phyloP scores from a whole-genome alignment of 495 filamentous ascomycete genomes.

The Neurospora tetraspora region DNA sequence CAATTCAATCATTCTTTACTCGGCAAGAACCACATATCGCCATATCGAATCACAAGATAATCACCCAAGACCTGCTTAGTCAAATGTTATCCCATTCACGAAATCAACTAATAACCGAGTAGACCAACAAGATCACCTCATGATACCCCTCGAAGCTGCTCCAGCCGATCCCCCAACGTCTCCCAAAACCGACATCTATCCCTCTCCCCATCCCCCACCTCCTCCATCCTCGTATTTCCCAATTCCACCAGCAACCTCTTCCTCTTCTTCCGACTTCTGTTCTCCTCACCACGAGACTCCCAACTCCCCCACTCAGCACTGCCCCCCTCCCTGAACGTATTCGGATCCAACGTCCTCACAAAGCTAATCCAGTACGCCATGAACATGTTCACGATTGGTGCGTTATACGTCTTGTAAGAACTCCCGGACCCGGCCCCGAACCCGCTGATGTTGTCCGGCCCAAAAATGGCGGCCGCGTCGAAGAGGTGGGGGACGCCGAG shows the following conservation, averaged over 20 bases:
- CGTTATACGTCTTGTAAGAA: conserved; percentile 27
- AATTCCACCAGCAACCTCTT: conserved; percentile 7
- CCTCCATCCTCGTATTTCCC: conserved; percentile 21
- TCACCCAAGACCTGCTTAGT: neutral
- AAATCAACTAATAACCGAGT: neutral
- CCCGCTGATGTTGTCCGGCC: conserved; percentile 22
- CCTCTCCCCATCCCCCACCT: conserved; percentile 2
- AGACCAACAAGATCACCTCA: conserved; percentile 17
- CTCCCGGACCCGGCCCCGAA: conserved; percentile 6
- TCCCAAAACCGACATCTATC: conserved; percentile 21
- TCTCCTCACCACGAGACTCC: conserved; percentile 4
- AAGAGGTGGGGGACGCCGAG: conserved; percentile 19
- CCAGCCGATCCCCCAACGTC: conserved; percentile 25
- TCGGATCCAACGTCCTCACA: conserved; percentile 29
- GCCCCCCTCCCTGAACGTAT: conserved; percentile 7
- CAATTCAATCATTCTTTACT: neutral
- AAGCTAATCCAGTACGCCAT: conserved; percentile 37
- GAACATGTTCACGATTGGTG: conserved; percentile 20
- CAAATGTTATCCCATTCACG: neutral
- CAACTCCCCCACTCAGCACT: conserved; percentile 27
- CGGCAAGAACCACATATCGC: neutral
- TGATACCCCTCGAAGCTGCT: neutral
- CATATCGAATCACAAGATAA: neutral
- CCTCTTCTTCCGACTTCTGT: conserved; percentile 22
- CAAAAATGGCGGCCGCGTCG: conserved; percentile 33